Conservation (phyloP, 176 grass and related monocot species). For the Oryza australiensis region DNA sequence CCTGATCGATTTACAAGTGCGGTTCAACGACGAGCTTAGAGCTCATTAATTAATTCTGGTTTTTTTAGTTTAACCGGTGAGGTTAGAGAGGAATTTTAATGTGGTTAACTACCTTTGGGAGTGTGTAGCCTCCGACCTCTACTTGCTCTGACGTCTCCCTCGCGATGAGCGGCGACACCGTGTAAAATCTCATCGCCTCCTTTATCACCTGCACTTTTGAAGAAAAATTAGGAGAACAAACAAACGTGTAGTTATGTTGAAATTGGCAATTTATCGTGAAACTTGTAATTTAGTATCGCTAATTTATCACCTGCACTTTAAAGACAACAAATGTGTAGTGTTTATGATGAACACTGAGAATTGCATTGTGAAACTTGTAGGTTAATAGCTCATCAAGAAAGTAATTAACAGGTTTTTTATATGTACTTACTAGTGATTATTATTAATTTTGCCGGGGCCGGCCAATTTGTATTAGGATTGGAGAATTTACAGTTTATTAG, state of each 20-base stretch:
- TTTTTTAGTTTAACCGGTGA: background rate
- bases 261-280: background rate
- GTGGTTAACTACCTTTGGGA: slow-evolving; percentile 49
- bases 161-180: slow-evolving; percentile 65
- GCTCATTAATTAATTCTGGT: too few species aligned
- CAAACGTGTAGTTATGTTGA: background rate
- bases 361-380: too few species aligned
- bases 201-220: slow-evolving; percentile 49
- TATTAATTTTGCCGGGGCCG: too few species aligned
- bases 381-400: too few species aligned
- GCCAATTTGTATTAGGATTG: too few species aligned
- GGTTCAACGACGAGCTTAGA: too few species aligned
- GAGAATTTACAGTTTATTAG: too few species aligned
- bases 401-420: too few species aligned
- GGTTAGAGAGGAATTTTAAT: background rate
- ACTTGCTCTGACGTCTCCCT: slow-evolving; percentile 61
- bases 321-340: background rate
- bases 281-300: too few species aligned
- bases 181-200: slow-evolving; percentile 78
- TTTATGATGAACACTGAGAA: too few species aligned
- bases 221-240: background rate
- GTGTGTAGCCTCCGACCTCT: slow-evolving; percentile 51
- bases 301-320: slow-evolving; percentile 43
- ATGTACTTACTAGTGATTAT: too few species aligned
- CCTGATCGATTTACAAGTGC: slow-evolving; percentile 2